Base-by-base conservation (phyloP, 2,329 filamentous ascomycete species). In the Leptographium flavum region DNA sequence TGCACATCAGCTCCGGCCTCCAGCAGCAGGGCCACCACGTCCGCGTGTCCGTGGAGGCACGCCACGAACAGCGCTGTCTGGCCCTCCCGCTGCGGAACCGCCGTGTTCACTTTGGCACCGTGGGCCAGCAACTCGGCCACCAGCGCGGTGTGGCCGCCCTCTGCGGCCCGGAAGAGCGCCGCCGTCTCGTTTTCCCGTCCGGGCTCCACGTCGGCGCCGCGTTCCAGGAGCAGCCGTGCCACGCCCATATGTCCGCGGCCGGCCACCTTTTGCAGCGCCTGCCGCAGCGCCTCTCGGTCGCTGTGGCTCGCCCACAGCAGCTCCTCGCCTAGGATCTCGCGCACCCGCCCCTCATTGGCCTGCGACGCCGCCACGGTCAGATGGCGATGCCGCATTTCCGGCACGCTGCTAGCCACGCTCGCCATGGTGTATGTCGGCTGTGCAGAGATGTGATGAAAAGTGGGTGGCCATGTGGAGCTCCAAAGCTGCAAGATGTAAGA, bases 41-140 rank as follows among this genome's bases (percentile, higher is more conserved):
- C 52, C 27, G 62, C 54, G 42, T 61, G 56, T 10, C 62, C 63
- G 15, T 57, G 60, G 39, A 58, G 46, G 35, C 56, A 56, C 5
- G 63, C 61, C 15, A 52, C 52, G 43, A 63, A 65, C 6, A 67
- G 52, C 0, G 62, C 58, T 5, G 63, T 63, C 55, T 63, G 60
- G 21, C 55, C 57, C 23, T 49, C 52, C 6, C 60, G 49, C 31
- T 58, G 54, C 13, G 36, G 42, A 13, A 46, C 49, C 1, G 53
- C 54, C 48, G 56, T 57, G 48, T 65, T 57, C 3, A 58, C 55
- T 39, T 64, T 54, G 35, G 63, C 63, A 6, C 50, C 43, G 42
- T 53, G 54, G 15, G 48, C 50, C 27, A 67, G 54, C 42, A 67
- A 54, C 49, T 61, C 58, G 6, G 49, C 27, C 6, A 63, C 57